Conservation (phyloP, 2,329 filamentous ascomycete species). For the Beauveria sp. region DNA sequence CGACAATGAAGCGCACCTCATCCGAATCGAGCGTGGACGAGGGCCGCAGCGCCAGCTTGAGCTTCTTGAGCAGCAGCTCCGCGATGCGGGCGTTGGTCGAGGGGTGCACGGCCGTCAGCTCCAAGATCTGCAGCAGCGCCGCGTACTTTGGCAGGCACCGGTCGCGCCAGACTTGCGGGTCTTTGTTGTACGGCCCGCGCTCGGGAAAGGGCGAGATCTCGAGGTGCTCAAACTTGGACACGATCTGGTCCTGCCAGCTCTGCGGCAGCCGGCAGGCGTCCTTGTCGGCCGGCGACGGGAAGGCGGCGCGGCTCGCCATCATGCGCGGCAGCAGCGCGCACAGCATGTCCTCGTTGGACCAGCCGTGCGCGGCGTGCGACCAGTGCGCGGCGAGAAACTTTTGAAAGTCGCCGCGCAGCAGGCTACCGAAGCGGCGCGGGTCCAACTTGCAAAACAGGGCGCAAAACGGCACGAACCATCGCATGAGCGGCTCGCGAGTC, state of each 20-base stretch:
- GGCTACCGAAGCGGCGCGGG: constrained; percentile 62
- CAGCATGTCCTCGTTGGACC: constrained; percentile 56
- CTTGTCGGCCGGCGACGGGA: constrained; percentile 45
- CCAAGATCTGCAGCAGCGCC: constrained; percentile 55
- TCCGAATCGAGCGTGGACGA: constrained; percentile 51
- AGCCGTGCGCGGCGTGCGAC: constrained; percentile 49
- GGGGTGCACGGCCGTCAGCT: constrained; percentile 55
- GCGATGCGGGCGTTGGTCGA: constrained; percentile 60
- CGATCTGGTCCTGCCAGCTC: constrained; percentile 66
- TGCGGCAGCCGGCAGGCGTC: constrained; percentile 52
- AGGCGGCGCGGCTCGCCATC: constrained; percentile 45
- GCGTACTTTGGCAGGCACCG: constrained; percentile 61
- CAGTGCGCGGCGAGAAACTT: constrained; percentile 73
- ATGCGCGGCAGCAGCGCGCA: constrained; percentile 63
- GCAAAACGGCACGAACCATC: constrained; percentile 79
- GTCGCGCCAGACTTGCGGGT: constrained; percentile 53
- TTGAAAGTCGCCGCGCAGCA: constrained; percentile 77
- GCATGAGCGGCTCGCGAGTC: constrained; percentile 56
- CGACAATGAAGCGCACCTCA: constrained; percentile 64
- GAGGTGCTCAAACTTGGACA: constrained; percentile 58
- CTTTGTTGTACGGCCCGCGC: constrained; percentile 53
- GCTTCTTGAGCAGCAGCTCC: constrained; percentile 56
- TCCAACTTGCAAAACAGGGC: constrained; percentile 71
- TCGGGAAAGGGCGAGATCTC: constrained; percentile 59
- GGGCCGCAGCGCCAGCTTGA: constrained; percentile 57